Evolutionary conservation across 306 rosid species (phyloP).

Genomic region (Prunus dulcis): DNA sequence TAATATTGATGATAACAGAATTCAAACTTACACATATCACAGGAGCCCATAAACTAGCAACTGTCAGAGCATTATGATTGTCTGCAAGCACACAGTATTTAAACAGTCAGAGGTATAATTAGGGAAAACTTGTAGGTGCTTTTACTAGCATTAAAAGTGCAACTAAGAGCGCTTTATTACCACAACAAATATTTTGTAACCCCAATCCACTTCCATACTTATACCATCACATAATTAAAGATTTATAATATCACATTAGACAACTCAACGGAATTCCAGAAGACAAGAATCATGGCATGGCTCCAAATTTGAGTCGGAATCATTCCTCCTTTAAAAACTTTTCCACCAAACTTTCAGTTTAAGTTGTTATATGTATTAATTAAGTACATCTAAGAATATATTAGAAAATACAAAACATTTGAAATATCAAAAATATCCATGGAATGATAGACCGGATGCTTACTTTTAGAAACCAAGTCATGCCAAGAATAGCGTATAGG

Average conservation of each 20-base stretch:
- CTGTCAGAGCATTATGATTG: conserved; percentile 72
- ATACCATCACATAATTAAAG: not conserved
- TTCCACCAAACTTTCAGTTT: not conserved
- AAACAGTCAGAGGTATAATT: conserved; percentile 12
- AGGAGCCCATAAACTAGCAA: conserved; percentile 80
- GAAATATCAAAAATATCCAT: not conserved
- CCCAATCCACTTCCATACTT: not conserved
- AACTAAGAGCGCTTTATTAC: not conserved
- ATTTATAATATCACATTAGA: not conserved
- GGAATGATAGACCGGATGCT: conserved; percentile 22
- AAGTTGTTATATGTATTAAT: not conserved
- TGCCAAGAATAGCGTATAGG: conserved; percentile 66
- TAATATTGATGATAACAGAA: not conserved
- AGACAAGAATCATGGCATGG: not conserved
- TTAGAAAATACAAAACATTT: not conserved
- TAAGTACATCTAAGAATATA: not conserved
- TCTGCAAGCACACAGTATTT: conserved; percentile 45
- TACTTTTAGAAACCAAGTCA: conserved; percentile 74
- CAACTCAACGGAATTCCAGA: not conserved
- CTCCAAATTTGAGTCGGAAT: not conserved
- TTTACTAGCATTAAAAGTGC: not conserved
- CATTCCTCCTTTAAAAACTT: not conserved
- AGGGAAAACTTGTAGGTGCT: conserved; percentile 14
- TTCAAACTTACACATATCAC: conserved; percentile 66
- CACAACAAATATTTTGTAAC: not conserved